Evolutionary conservation across 1,139 yeast species (phyloP).

Genomic region (Candida sp.): DNA sequence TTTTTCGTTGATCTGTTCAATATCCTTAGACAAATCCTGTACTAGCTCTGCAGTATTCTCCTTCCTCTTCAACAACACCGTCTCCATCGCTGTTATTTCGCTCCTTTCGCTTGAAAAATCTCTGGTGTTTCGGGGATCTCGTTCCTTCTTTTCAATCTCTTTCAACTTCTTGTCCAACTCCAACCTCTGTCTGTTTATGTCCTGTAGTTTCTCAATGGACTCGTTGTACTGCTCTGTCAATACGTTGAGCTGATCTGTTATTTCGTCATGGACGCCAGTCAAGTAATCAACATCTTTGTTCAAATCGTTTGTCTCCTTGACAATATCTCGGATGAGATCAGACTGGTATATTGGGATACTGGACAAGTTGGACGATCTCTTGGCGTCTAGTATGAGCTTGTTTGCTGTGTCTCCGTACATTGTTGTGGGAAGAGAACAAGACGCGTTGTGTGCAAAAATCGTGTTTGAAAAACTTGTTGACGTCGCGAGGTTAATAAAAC

Average conservation of each 20-base stretch:
- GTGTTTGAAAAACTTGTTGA: no score
- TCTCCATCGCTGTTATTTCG: background rate
- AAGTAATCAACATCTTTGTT: constrained; percentile 54
- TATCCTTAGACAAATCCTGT: constrained; percentile 15
- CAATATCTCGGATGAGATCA: constrained; percentile 70
- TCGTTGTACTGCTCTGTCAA: constrained; percentile 13
- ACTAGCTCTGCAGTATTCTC: background rate
- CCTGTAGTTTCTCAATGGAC: background rate
- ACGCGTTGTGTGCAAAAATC: background rate
- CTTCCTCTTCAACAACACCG: background rate
- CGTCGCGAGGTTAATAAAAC: no score
- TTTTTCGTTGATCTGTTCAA: constrained; percentile 24
- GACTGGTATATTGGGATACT: constrained; percentile 75
- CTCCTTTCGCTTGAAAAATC: background rate
- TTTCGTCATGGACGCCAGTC: constrained; percentile 7
- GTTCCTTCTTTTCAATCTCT: background rate
- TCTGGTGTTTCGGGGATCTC: background rate
- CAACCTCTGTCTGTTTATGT: background rate
- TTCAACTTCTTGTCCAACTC: background rate
- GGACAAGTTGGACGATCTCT: constrained; percentile 71
- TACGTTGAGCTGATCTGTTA: background rate
- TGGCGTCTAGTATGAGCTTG: constrained; percentile 84
- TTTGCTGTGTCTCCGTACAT: constrained; percentile 94
- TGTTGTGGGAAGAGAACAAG: background rate
- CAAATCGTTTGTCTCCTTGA: constrained; percentile 62